Base-by-base conservation (phyloP, 306 rosid genomes). In the Quercus rubra region DNA sequence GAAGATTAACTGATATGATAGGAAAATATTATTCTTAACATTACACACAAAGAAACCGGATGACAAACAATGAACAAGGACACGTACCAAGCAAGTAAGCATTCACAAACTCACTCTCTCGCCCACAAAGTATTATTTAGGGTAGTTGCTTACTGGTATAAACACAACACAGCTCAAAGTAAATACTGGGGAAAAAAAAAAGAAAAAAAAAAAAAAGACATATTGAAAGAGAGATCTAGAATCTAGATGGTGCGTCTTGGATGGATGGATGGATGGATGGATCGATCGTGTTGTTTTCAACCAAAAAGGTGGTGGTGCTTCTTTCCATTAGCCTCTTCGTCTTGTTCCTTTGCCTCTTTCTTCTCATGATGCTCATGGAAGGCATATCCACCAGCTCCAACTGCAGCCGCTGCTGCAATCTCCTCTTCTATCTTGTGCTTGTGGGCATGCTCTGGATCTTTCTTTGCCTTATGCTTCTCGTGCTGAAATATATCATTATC, bases 381-480 rank as follows among this genome's bases (percentile, higher is more conserved):
- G 58, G 90, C 93, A 23, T 59, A 90, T 0, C 98, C 97, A 15
- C 94, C 98, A 1, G 90, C 54, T 77, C 89, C 97, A 1, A 90
- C 89, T 4, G 93, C 92, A 3, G 84, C 91, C 0, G 14, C 91
- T 0, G 88, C 94, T 11, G 90, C 94, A 17, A 90, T 31, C 84
- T 93, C 97, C 81, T 93, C 98, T 80, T 83, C 91, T 70, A 90
- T 43, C 92, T 91, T 90, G 93, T 91, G 98, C 84, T 62, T 88
- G 79, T 84, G 92, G 2, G 84, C 91, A 14, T 90, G 15, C 72
- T 93, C 94, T 12, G 93, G 90, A 38, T 93, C 97, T 67, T 89
- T 83, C 84, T 80, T 63, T 23, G 64, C 43, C 74, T 86, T 9
- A 21, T 93, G 93, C 89, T 93, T 93, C 87, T 93, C 97, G 83